Evolutionary conservation across 306 rosid genomes (phyloP).

Genomic region (Sindora glabra): DNA sequence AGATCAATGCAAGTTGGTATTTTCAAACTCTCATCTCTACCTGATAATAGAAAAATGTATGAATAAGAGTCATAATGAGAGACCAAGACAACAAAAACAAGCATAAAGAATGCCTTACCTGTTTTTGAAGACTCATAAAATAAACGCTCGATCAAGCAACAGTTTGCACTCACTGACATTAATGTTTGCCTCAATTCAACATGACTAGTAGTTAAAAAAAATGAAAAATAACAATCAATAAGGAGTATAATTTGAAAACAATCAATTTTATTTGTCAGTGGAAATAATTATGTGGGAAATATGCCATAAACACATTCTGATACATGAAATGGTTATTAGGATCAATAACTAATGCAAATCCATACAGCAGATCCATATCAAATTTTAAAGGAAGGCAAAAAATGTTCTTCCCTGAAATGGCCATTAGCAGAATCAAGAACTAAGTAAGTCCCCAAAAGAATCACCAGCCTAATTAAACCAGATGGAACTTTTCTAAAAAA

Average conservation of each 20-base stretch:
- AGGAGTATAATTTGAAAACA: too few relatives aligned
- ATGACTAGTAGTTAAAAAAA: constrained; percentile 46
- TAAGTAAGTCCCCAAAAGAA: too few relatives aligned
- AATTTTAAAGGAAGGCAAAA: too few relatives aligned
- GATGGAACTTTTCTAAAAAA: too few relatives aligned
- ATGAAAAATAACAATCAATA: neutral
- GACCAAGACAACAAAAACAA: constrained; percentile 2
- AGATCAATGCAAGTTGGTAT: constrained; percentile 67
- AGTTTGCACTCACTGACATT: constrained; percentile 75
- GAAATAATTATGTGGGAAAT: too few relatives aligned
- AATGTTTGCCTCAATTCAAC: constrained; percentile 94
- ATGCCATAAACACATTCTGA: too few relatives aligned
- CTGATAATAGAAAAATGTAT: constrained; percentile 46
- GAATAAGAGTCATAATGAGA: constrained; percentile 23
- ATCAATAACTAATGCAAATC: too few relatives aligned
- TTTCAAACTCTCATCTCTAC: constrained; percentile 97
- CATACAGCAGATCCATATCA: too few relatives aligned
- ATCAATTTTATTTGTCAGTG: too few relatives aligned
- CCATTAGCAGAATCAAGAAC: too few relatives aligned
- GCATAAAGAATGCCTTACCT: constrained; percentile 39
- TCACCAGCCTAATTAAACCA: neutral
- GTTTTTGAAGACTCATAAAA: constrained; percentile 87
- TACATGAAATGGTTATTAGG: too few relatives aligned
- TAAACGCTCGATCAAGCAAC: constrained; percentile 83
- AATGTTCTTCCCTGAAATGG: too few relatives aligned